Percentiles rank a stretch among this genome's conserved stretches.
Conservation (phyloP, 2,329 filamentous ascomycete genomes). For the Albophoma yamanashiensis region DNA sequence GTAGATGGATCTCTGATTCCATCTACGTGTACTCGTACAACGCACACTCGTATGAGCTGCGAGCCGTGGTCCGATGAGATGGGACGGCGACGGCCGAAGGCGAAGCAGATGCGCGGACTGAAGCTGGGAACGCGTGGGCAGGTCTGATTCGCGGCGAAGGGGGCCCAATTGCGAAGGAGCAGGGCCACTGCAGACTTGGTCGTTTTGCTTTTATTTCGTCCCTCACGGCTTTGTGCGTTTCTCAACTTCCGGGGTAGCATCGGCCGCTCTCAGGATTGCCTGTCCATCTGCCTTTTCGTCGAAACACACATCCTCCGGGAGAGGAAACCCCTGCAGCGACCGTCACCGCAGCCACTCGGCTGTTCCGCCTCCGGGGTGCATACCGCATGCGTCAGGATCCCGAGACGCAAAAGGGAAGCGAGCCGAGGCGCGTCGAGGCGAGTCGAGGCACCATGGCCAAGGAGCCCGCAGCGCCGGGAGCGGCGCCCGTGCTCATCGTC, state of each 20-base stretch:
- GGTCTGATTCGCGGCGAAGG: background rate
- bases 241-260: background rate
- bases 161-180: background rate
- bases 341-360: background rate
- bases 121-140: background rate
- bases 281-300: background rate
- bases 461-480: background rate
- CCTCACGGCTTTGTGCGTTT: background rate
- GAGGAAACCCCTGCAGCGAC: background rate
- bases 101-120: background rate
- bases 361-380: background rate
- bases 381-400: background rate
- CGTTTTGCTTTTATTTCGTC: background rate
- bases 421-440: too few relatives aligned
- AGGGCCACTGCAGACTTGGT: background rate
- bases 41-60: background rate
- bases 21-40: too few relatives aligned
- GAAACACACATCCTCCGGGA: background rate
- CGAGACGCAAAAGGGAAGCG: too few relatives aligned
- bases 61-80: background rate
- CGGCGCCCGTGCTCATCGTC: conserved; percentile 20
- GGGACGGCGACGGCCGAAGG: background rate
- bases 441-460: background rate
- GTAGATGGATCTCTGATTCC: background rate
- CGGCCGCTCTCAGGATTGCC: background rate